Percentiles rank a stretch among this genome's conserved stretches.
Evolutionary conservation across 352 stramenopile species (phyloP).

Genomic region (Phytophthora syringae): DNA sequence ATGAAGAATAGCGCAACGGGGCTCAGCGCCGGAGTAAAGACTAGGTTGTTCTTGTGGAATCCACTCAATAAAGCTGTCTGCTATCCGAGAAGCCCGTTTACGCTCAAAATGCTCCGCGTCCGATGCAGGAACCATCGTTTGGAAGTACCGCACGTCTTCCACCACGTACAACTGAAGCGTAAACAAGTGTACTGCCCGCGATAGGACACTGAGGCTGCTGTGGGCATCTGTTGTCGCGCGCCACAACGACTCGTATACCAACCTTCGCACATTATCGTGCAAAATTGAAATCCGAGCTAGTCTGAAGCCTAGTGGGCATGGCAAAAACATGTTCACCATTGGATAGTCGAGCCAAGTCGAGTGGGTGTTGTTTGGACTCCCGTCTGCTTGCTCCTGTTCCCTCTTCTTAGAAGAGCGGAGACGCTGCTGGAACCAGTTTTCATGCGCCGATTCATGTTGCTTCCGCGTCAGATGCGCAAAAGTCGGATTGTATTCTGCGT

Average conservation of each 20-base stretch:
- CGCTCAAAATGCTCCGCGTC: slow-evolving; percentile 53
- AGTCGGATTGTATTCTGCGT: slow-evolving; percentile 85
- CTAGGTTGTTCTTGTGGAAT: slow-evolving; percentile 54
- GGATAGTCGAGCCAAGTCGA: slow-evolving; percentile 84
- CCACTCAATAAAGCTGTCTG: slow-evolving; percentile 68
- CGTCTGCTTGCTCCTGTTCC: slow-evolving; percentile 69
- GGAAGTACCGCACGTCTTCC: slow-evolving; percentile 71
- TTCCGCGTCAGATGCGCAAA: slow-evolving; percentile 90
- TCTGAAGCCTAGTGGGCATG: slow-evolving; percentile 67
- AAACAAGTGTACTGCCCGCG: slow-evolving; percentile 78
- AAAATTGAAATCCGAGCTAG: slow-evolving; percentile 67
- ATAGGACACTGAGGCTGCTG: slow-evolving; percentile 70
- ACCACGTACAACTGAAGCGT: slow-evolving; percentile 87
- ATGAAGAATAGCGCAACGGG: slow-evolving; percentile 53
- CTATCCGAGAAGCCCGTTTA: slow-evolving; percentile 48
- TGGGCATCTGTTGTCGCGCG: slow-evolving; percentile 61
- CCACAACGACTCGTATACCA: slow-evolving; percentile 81
- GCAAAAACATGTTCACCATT: slow-evolving; percentile 83
- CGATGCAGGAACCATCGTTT: slow-evolving; percentile 50
- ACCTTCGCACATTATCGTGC: slow-evolving; percentile 55
- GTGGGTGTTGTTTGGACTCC: slow-evolving; percentile 64
- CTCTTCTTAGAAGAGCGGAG: slow-evolving; percentile 69
- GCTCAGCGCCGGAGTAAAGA: slow-evolving; percentile 33
- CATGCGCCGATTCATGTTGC: slow-evolving; percentile 86
- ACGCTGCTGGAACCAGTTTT: slow-evolving; percentile 89